phyloP scores from a whole-genome alignment of 805 yeast species.

The Myxozyma sirexii region DNA sequence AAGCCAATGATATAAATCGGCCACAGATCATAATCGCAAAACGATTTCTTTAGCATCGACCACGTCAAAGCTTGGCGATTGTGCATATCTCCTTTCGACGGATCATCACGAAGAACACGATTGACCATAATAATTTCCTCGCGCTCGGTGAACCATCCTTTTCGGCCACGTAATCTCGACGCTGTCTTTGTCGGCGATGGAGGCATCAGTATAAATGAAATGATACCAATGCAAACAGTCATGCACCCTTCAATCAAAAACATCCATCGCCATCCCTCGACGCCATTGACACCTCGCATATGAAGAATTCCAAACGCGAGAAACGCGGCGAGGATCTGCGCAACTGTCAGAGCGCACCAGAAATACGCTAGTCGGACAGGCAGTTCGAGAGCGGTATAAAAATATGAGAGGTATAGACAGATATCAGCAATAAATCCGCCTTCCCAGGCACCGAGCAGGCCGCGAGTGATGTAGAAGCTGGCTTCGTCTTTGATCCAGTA shows the following conservation, averaged over 20 bases:
- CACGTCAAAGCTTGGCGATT: constrained; percentile 56
- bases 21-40: constrained; percentile 57
- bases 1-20: constrained; percentile 57
- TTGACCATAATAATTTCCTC: constrained; percentile 64
- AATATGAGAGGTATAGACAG: constrained; percentile 63
- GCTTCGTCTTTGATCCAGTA: constrained; percentile 47
- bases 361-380: constrained; percentile 59
- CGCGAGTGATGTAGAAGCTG: constrained; percentile 54
- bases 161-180: constrained; percentile 52
- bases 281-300: constrained; percentile 49
- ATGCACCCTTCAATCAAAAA: constrained; percentile 63
- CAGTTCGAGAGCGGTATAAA: constrained; percentile 59
- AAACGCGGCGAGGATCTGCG: constrained; percentile 48
- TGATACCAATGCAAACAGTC: constrained; percentile 57
- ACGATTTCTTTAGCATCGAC: constrained; percentile 47
- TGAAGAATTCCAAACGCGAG: constrained; percentile 56
- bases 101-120: constrained; percentile 64
- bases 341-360: constrained; percentile 56
- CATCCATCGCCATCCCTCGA: constrained; percentile 65
- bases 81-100: constrained; percentile 64
- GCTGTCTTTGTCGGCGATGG: constrained; percentile 58
- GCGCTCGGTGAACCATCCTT: constrained; percentile 57
- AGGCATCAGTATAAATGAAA: constrained; percentile 55
- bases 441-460: constrained; percentile 57
- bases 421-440: constrained; percentile 69